These are phyloP conservation scores for Penicillium occitanis DNA, from an alignment of 2,329 filamentous ascomycete species.

Conservation along the genomic window DNA sequence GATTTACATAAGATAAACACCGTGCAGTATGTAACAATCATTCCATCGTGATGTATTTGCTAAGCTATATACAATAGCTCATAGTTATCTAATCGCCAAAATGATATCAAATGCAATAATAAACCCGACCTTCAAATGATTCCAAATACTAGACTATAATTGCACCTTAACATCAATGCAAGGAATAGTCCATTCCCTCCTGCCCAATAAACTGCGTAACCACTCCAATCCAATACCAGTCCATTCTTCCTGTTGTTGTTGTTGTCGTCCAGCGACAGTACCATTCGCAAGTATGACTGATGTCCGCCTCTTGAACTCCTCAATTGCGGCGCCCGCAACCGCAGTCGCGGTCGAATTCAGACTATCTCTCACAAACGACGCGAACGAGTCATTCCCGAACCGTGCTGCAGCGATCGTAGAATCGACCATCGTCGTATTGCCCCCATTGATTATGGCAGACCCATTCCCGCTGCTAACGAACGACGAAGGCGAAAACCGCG, in stretches of 20 bases:
- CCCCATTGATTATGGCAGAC: background rate
- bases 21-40: background rate
- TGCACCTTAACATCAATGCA: slow-evolving; percentile 86
- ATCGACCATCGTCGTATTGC: slow-evolving; percentile 1
- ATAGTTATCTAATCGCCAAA: background rate
- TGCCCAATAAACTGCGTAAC: slow-evolving; percentile 76
- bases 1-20: background rate
- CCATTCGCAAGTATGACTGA: slow-evolving; percentile 15
- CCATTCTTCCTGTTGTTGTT: slow-evolving; percentile 56
- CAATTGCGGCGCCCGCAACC: slow-evolving; percentile 65
- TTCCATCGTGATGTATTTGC: slow-evolving; percentile 2
- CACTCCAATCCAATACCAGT: slow-evolving; percentile 80
- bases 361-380: slow-evolving; percentile 45
- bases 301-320: slow-evolving; percentile 54
- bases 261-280: background rate
- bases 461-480: background rate
- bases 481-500: slow-evolving; percentile 52
- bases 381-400: slow-evolving; percentile 33
- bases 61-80: background rate
- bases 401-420: background rate
- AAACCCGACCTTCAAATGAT: background rate
- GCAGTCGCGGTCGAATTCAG: slow-evolving; percentile 70
- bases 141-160: slow-evolving; percentile 50
- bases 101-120: slow-evolving; percentile 5
- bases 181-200: slow-evolving; percentile 84